Evolutionary conservation across 805 yeast species (phyloP).

Genomic region (Saccharomycopsis babjevae): DNA sequence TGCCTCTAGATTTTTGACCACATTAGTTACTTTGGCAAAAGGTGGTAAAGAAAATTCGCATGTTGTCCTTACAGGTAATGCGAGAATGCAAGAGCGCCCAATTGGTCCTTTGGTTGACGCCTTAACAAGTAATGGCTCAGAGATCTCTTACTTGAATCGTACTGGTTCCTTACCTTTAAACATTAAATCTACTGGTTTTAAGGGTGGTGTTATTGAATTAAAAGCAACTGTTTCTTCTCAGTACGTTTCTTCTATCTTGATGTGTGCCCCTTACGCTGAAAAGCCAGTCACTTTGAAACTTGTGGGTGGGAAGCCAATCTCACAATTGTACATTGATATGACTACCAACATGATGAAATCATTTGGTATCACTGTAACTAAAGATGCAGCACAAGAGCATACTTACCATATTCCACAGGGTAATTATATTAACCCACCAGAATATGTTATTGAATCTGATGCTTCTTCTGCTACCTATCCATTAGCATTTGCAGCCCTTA

Average conservation of each 20-base stretch:
- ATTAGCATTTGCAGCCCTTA: constrained; percentile 91
- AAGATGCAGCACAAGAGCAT: constrained; percentile 59
- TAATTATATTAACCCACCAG: constrained; percentile 65
- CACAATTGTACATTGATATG: constrained; percentile 94
- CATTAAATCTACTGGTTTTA: constrained; percentile 56
- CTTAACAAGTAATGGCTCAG: constrained; percentile 66
- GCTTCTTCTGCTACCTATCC: constrained; percentile 98
- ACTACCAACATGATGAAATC: constrained; percentile 90
- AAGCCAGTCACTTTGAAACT: constrained; percentile 78
- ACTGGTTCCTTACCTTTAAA: constrained; percentile 81
- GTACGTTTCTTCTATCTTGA: constrained; percentile 88
- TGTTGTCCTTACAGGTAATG: constrained; percentile 80
- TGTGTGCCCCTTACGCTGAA: constrained; percentile 96
- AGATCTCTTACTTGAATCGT: constrained; percentile 57
- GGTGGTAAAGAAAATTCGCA: constrained; percentile 32
- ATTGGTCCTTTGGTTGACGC: constrained; percentile 95
- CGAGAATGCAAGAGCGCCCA: constrained; percentile 96
- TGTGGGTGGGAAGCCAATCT: constrained; percentile 95
- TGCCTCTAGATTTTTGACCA: constrained; percentile 87
- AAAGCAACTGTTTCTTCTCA: constrained; percentile 97
- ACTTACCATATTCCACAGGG: constrained; percentile 90
- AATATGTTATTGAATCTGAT: constrained; percentile 88
- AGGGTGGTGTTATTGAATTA: constrained; percentile 87
- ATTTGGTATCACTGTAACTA: constrained; percentile 72
- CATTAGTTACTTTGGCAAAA: constrained; percentile 79